phyloP scores from a whole-genome alignment of 106 monocot genomes.

The Apostasia ramifera region DNA sequence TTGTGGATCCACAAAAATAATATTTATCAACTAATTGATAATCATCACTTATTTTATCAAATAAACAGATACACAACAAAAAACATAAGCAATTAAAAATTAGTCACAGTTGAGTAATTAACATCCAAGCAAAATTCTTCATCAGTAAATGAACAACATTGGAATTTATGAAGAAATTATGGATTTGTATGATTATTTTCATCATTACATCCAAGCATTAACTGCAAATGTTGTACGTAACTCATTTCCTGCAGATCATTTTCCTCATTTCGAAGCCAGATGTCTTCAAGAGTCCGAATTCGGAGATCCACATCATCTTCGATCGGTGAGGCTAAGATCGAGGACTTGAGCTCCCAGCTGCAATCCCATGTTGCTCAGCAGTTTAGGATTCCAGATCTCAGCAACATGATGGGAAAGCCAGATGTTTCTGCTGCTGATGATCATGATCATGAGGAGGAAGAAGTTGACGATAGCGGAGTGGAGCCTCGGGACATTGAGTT shows the following conservation, averaged over 20 bases:
- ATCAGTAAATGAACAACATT: no score
- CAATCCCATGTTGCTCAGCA: conserved; percentile 23
- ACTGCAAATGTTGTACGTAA: no score
- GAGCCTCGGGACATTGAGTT: conserved; percentile 26
- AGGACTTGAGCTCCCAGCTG: conserved; percentile 26
- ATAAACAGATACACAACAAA: no score
- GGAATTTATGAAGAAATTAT: no score
- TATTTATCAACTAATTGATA: no score
- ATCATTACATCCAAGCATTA: no score
- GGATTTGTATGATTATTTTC: no score
- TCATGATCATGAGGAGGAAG: conserved; percentile 26
- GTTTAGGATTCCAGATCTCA: conserved; percentile 24
- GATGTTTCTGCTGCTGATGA: conserved; percentile 17
- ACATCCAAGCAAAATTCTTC: no score
- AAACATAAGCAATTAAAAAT: no score
- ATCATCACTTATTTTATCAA: no score
- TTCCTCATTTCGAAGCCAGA: conserved; percentile 29
- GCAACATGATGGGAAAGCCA: conserved; percentile 18
- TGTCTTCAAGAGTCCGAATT: conserved; percentile 25
- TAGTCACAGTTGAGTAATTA: no score
- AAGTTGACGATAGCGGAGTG: conserved; percentile 22
- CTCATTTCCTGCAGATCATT: conserved; percentile 16
- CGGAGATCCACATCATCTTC: conserved; percentile 18
- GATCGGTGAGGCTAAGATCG: conserved; percentile 27
- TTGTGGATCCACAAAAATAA: no score